Evolutionary conservation across 352 stramenopile genomes (phyloP).

Genomic region (Globisporangium irregulare): DNA sequence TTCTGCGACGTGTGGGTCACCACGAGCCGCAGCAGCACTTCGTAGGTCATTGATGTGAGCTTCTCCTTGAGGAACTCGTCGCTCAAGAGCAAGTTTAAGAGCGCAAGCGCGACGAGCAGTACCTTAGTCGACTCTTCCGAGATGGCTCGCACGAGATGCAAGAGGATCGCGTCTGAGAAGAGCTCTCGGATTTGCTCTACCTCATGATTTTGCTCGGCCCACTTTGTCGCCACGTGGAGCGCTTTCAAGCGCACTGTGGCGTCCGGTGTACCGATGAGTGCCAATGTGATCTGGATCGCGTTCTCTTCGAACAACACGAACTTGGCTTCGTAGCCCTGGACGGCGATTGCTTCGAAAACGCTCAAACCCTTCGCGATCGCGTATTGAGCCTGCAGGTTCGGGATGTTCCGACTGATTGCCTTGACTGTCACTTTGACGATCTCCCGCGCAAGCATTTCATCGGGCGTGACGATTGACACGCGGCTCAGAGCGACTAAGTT

Average conservation of each 20-base stretch:
- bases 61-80: constrained; percentile 54
- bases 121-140: constrained; percentile 39
- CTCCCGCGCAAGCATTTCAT: constrained; percentile 15
- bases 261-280: constrained; percentile 40
- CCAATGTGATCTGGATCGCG: constrained; percentile 38
- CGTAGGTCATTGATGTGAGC: constrained; percentile 55
- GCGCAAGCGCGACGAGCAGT: constrained; percentile 37
- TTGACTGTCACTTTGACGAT: constrained; percentile 29
- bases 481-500: constrained; percentile 21
- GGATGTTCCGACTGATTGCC: constrained; percentile 32
- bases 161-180: constrained; percentile 31
- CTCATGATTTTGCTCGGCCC: constrained; percentile 43
- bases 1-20: constrained; percentile 18
- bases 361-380: constrained; percentile 38
- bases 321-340: constrained; percentile 23
- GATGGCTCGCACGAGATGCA: constrained; percentile 49
- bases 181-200: constrained; percentile 20
- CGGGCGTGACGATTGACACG: constrained; percentile 6
- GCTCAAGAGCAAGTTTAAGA: constrained; percentile 47
- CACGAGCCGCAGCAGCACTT: constrained; percentile 54
- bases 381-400: constrained; percentile 30
- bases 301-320: constrained; percentile 35
- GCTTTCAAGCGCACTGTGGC: constrained; percentile 44
- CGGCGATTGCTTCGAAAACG: constrained; percentile 49
- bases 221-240: constrained; percentile 37